These are phyloP conservation scores for Fistulinella cinereoalba DNA, from an alignment of 1,284 basidiomycete species.

Conservation along the genomic window DNA sequence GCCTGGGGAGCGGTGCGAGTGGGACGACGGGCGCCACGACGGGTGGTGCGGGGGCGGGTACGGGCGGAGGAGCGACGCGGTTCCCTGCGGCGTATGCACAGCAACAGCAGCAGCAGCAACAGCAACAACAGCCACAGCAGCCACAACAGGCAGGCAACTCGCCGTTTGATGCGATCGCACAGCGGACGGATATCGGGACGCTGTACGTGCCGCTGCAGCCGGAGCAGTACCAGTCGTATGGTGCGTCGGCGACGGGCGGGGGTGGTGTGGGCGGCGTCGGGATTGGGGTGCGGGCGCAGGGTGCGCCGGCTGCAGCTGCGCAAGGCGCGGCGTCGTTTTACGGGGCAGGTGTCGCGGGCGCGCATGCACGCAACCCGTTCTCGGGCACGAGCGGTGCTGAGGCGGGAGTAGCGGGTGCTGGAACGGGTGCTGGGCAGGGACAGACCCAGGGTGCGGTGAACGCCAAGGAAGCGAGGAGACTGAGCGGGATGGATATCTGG, in stretches of 20 bases:
- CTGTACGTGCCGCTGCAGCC: slow-evolving; percentile 78
- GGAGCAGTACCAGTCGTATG: slow-evolving; percentile 65
- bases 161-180: slow-evolving; percentile 58
- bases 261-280: slow-evolving; percentile 31
- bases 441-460: slow-evolving; percentile 35
- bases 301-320: slow-evolving; percentile 23
- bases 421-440: neutral
- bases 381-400: slow-evolving; percentile 22
- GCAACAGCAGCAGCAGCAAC: no score
- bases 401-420: slow-evolving; percentile 17
- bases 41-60: slow-evolving; percentile 4
- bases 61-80: slow-evolving; percentile 29
- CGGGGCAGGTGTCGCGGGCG: slow-evolving; percentile 51
- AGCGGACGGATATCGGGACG: slow-evolving; percentile 60
- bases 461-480: slow-evolving; percentile 57
- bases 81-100: slow-evolving; percentile 52
- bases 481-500: slow-evolving; percentile 74
- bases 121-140: no score
- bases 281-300: slow-evolving; percentile 40
- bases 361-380: slow-evolving; percentile 60
- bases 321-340: slow-evolving; percentile 51
- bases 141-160: slow-evolving; percentile 41
- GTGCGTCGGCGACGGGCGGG: slow-evolving; percentile 35
- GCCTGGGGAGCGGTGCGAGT: slow-evolving; percentile 3
- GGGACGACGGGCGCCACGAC: slow-evolving; percentile 2